Evolutionary conservation across 352 stramenopile genomes (phyloP).

Genomic region (Blastocystis sp.): DNA sequence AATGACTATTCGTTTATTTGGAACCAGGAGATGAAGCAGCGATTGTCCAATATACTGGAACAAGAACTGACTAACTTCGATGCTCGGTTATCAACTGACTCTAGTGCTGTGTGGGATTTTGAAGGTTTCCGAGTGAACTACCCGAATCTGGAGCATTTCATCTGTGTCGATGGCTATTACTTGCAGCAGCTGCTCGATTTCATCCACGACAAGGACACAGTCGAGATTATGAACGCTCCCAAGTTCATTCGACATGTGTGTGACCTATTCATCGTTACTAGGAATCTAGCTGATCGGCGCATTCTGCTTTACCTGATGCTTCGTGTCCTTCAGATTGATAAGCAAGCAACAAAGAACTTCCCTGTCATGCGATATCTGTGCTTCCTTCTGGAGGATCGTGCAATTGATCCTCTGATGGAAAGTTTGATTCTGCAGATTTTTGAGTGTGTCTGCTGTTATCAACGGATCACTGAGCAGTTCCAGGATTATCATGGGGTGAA

Average conservation of each 20-base stretch:
- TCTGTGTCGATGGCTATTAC: constrained; percentile 49
- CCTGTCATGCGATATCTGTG: constrained; percentile 20
- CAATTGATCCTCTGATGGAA: neutral
- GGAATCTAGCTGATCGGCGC: neutral
- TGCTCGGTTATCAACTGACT: neutral
- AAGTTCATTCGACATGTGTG: constrained; percentile 6
- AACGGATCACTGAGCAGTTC: neutral
- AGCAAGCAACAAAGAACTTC: neutral
- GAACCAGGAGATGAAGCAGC: neutral
- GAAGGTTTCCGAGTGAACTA: constrained; percentile 18
- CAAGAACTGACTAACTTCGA: neutral
- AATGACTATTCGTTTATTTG: neutral
- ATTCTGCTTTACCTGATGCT: neutral
- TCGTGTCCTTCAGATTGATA: neutral
- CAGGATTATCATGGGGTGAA: neutral
- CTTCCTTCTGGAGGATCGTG: constrained; percentile 14
- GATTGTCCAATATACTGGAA: neutral
- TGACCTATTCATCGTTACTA: constrained; percentile 24
- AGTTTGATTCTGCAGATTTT: neutral
- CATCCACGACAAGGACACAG: neutral
- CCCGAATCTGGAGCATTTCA: neutral
- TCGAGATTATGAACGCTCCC: neutral
- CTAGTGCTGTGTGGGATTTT: neutral
- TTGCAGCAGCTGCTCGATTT: neutral
- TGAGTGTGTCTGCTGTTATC: neutral